Base-by-base conservation (phyloP, 1,284 basidiomycete species). In the Paramarasmius palmivorus region DNA sequence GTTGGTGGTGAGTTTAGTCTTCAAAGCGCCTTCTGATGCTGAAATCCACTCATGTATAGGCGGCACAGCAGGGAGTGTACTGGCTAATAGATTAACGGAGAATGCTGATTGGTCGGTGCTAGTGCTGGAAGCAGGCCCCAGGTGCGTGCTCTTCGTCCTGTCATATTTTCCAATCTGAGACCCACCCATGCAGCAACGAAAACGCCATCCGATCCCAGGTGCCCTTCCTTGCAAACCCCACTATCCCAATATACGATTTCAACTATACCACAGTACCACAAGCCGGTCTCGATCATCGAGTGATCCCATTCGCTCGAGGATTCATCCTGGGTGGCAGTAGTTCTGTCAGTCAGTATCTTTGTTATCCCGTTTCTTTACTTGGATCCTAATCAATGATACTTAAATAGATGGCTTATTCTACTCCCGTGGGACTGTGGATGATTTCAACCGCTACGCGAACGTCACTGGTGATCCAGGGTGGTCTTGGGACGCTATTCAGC, bases 1-100 rank as follows among this genome's bases (percentile, higher is more conserved):
- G 50, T 64, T 23, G 62, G 62, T 26, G 63, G 62, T 62, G 23
- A 17, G 56, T 46, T 20, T 7, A 23, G 23, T 42, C 45, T 26
- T 15, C 35, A 19, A 7, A 12, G 2, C 22, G 14, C 17, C n/a
- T n/a, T 26, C 17, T n/a, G 25, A 35, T 22, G 8, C 9, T 26
- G 9, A 19, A 34, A 14, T 47, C 9, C 42, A 35, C 2, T 45
- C 37, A 7, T 29, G 17, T 8, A 19, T 38, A 64, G 63, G 55
- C 26, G 62, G 63, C 42, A 57, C 59, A 4, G 62, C 56, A 22
- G 63, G 63, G 22, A 59, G 56, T 26, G 53, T 56, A 1, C 65
- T 79, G 2, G 78, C 77, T 1, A 67, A 66, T 42, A 67, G 78
- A 4, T 62, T 81, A 19, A 63, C 72, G 0, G 75, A 77, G 49